A percentile compares a stretch with the other conserved stretches of the same genome.
Conservation (phyloP, 208 protist species). For the Acanthamoeba sp. region DNA sequence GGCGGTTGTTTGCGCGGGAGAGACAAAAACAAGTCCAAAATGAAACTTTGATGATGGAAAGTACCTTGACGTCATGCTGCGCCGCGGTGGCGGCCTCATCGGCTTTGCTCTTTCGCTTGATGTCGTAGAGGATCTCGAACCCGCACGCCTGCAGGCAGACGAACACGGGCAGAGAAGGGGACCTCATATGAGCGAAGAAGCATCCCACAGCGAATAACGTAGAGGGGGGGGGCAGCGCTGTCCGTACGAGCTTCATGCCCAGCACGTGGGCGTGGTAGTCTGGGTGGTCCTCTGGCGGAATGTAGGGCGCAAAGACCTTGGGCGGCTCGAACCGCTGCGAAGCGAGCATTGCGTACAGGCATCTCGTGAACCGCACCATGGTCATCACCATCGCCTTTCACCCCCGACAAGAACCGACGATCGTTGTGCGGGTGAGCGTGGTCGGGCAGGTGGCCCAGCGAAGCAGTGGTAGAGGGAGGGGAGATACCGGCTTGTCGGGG, state of each 20-base stretch:
- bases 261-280: constrained; percentile 37
- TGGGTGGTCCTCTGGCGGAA: constrained; percentile 32
- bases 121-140: constrained; percentile 68
- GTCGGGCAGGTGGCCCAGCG: too few relatives aligned
- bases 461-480: too few relatives aligned
- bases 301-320: neutral
- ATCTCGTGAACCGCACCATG: constrained; percentile 55
- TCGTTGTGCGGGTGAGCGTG: too few relatives aligned
- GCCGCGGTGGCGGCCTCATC: neutral
- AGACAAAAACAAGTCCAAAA: neutral
- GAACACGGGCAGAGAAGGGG: neutral
- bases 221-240: neutral
- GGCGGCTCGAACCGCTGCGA: constrained; percentile 46
- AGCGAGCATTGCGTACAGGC: constrained; percentile 28
- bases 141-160: neutral
- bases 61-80: constrained; percentile 28
- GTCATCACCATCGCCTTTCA: constrained; percentile 45
- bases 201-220: too few relatives aligned
- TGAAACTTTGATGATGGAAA: neutral
- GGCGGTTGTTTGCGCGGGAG: too few relatives aligned
- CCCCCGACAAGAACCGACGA: neutral
- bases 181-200: too few relatives aligned
- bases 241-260: constrained; percentile 72
- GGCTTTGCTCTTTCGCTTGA: neutral
- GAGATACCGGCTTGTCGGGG: neutral